Conservation (phyloP, 345 rosid species). For the Populus alba region DNA sequence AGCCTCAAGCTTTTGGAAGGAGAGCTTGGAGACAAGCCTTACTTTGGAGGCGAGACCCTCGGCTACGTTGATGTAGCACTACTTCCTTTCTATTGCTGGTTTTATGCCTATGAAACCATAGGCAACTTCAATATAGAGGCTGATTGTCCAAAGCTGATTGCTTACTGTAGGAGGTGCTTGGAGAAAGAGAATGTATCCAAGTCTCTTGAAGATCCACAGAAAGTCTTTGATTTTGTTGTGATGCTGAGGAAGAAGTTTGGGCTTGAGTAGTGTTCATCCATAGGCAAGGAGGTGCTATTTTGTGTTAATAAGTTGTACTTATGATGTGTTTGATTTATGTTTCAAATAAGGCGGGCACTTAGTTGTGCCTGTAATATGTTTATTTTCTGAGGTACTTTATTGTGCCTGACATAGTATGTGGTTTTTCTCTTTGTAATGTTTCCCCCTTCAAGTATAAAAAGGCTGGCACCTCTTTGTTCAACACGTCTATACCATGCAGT, state of each 20-base stretch:
- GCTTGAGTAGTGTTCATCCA: neutral
- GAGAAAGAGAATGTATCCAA: neutral
- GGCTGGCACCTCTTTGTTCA: no score
- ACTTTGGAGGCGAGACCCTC: neutral
- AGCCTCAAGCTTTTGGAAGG: neutral
- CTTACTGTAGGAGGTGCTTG: neutral
- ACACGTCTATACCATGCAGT: no score
- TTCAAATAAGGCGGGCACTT: no score
- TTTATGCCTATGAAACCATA: neutral
- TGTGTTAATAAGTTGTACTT: no score
- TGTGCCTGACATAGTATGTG: no score
- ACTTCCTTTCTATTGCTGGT: neutral
- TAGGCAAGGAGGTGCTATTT: no score
- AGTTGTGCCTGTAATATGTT: no score
- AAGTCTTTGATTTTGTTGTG: neutral
- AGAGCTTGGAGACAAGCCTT: neutral
- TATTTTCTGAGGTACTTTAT: no score
- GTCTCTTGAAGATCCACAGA: neutral
- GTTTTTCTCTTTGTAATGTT: no score
- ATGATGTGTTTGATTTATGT: no score
- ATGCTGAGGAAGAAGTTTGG: neutral
- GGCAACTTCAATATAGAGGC: neutral
- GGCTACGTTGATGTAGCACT: neutral
- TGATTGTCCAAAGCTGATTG: neutral
- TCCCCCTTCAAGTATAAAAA: no score